phyloP scores from a whole-genome alignment of 1,139 yeast species.

The Suhomyces coccinellae region DNA sequence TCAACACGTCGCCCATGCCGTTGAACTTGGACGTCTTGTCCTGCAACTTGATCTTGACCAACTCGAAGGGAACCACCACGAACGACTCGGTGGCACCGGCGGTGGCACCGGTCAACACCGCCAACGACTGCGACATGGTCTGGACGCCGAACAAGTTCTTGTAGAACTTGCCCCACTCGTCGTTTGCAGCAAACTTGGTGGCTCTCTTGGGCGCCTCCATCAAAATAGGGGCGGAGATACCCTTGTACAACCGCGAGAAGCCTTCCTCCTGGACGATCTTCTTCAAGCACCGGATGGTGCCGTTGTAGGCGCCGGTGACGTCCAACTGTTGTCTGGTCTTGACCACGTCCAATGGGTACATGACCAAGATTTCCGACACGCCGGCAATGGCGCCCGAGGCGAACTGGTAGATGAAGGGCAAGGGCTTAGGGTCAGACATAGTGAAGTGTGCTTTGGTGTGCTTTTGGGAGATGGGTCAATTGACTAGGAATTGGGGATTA shows the following conservation, averaged over 20 bases:
- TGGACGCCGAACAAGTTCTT: conserved; percentile 66
- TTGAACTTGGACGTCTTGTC: conserved; percentile 80
- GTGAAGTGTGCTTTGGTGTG: no score
- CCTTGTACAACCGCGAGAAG: conserved; percentile 77
- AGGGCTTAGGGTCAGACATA: conserved; percentile 38
- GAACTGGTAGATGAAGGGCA: conserved; percentile 91
- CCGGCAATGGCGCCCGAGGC: conserved; percentile 97
- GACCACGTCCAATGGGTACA: conserved; percentile 98
- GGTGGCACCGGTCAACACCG: conserved; percentile 92
- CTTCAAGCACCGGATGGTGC: conserved; percentile 79
- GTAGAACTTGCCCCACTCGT: conserved; percentile 92
- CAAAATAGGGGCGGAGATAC: conserved; percentile 91
- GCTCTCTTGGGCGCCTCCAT: conserved; percentile 99
- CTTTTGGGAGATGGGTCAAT: not conserved
- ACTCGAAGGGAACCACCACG: conserved; percentile 95
- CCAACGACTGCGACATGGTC: conserved; percentile 76
- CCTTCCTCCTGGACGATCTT: conserved; percentile 90
- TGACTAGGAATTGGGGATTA: no score
- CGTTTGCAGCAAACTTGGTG: conserved; percentile 97
- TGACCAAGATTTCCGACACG: conserved; percentile 91
- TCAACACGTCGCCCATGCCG: conserved; percentile 83
- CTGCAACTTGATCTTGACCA: conserved; percentile 84
- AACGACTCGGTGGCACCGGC: conserved; percentile 98
- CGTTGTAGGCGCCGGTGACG: conserved; percentile 66
- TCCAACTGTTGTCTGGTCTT: conserved; percentile 95